Evolutionary conservation across 805 yeast species (phyloP).

Genomic region (Pichia thaimueangensis): DNA sequence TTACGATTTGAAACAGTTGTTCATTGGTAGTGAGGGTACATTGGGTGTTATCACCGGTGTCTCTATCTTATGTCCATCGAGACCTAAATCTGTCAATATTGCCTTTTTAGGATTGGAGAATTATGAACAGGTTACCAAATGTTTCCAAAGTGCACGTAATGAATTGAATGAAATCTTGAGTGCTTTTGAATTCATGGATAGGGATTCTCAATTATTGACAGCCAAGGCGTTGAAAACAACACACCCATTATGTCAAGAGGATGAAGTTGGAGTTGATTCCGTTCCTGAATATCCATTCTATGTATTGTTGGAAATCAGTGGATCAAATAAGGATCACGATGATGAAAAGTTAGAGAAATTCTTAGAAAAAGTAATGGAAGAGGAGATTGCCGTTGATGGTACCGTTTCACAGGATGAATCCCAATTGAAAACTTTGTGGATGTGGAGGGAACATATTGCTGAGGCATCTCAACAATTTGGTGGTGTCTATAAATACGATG

Average conservation of each 20-base stretch:
- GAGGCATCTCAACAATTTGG: slow-evolving; percentile 83
- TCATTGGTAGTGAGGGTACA: slow-evolving; percentile 93
- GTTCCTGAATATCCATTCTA: slow-evolving; percentile 72
- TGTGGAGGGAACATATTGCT: slow-evolving; percentile 92
- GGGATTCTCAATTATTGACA: slow-evolving; percentile 58
- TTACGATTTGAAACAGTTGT: slow-evolving; percentile 84
- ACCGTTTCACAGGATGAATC: slow-evolving; percentile 94
- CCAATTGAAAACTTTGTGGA: slow-evolving; percentile 78
- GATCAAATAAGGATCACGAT: slow-evolving; percentile 90
- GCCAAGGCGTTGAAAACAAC: slow-evolving; percentile 48
- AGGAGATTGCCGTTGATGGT: slow-evolving; percentile 83
- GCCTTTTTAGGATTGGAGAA: slow-evolving; percentile 79
- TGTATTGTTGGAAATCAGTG: slow-evolving; percentile 91
- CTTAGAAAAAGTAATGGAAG: slow-evolving; percentile 78
- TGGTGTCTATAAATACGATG: slow-evolving; percentile 96
- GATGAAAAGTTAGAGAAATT: slow-evolving; percentile 82
- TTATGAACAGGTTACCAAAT: slow-evolving; percentile 77
- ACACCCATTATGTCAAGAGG: slow-evolving; percentile 66
- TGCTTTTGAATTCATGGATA: slow-evolving; percentile 93
- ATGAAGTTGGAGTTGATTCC: slow-evolving; percentile 39
- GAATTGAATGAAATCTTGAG: slow-evolving; percentile 82
- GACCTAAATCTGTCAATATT: slow-evolving; percentile 81
- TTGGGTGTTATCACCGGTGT: slow-evolving; percentile 87
- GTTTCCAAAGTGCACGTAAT: slow-evolving; percentile 69
- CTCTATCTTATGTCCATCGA: slow-evolving; percentile 81